Conservation (phyloP, 306 rosid genomes). For the Astragalus membranaceus region DNA sequence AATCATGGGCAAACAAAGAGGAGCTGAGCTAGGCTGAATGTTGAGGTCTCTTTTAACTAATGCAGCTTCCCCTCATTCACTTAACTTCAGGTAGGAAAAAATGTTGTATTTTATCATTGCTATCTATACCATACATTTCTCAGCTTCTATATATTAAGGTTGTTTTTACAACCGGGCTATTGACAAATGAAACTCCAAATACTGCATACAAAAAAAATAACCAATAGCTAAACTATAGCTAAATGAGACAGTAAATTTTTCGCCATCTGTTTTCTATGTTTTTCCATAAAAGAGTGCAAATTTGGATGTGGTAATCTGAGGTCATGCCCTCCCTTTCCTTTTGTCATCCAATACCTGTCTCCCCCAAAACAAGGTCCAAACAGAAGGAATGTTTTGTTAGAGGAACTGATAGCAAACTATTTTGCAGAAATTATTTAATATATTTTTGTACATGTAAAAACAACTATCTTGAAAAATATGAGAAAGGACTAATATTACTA, state of each 20-base stretch:
- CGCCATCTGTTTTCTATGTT: not conserved
- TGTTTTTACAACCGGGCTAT: not conserved
- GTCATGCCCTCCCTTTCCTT: slow-evolving; percentile 41
- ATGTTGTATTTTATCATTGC: not conserved
- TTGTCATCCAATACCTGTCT: slow-evolving; percentile 44
- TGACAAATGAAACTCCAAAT: not conserved
- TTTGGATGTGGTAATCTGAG: not conserved
- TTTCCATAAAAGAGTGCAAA: not conserved
- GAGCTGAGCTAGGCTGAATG: not conserved
- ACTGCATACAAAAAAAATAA: not conserved
- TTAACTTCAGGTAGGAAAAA: not conserved
- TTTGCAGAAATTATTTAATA: not conserved
- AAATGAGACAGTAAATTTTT: slow-evolving; percentile 3
- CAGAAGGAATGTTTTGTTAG: not conserved
- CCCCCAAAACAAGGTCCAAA: slow-evolving; percentile 15
- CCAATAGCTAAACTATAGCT: slow-evolving; percentile 7
- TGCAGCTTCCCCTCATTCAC: not conserved
- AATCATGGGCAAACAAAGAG: not conserved
- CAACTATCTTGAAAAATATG: not conserved
- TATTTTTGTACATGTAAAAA: not conserved
- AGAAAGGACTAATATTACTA: too few relatives aligned
- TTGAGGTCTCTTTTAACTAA: not conserved
- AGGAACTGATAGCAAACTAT: not conserved
- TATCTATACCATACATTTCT: not conserved
- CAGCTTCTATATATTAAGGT: not conserved